Conservation (phyloP, 2,329 filamentous ascomycete species). For the Epichloe scottii region DNA sequence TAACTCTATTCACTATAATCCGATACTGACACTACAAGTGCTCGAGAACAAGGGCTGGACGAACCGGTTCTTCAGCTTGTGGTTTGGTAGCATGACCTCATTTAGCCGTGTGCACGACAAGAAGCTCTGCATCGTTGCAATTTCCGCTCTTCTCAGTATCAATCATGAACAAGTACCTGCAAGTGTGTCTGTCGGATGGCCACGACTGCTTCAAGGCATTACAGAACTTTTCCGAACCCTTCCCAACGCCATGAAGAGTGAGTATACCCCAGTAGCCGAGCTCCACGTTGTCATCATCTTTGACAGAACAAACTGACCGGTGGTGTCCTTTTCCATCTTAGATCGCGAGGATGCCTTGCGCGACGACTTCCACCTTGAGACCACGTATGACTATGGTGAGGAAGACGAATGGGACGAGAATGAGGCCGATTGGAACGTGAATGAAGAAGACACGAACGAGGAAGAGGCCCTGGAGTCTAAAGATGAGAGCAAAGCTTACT, state of each 20-base stretch:
- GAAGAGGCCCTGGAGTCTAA: conserved; percentile 57
- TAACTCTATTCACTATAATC: conserved; percentile 97
- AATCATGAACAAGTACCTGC: conserved; percentile 69
- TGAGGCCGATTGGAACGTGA: conserved; percentile 67
- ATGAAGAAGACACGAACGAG: conserved; percentile 57
- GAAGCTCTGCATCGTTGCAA: conserved; percentile 92
- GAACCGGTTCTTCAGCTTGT: conserved; percentile 96
- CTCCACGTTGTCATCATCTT: not conserved
- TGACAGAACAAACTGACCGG: not conserved
- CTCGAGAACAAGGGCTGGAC: conserved; percentile 91
- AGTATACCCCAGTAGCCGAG: conserved; percentile 19
- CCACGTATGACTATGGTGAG: conserved; percentile 50
- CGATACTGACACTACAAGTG: conserved; percentile 67
- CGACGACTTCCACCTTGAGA: conserved; percentile 68
- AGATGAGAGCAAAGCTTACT: conserved; percentile 86
- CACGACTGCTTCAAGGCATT: conserved; percentile 74
- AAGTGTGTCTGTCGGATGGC: conserved; percentile 95
- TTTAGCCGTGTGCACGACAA: conserved; percentile 96
- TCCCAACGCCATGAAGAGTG: conserved; percentile 75
- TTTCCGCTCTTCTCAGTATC: conserved; percentile 71
- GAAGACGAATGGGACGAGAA: conserved; percentile 78
- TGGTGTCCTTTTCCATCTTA: conserved; percentile 18
- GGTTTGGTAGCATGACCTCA: conserved; percentile 91
- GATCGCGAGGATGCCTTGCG: conserved; percentile 85
- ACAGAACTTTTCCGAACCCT: conserved; percentile 86